Evolutionary conservation across 768 basidiomycete species (phyloP), one percentile per base, ranked within the genome.

Genomic region (Leccinum longicurvipes): DNA sequence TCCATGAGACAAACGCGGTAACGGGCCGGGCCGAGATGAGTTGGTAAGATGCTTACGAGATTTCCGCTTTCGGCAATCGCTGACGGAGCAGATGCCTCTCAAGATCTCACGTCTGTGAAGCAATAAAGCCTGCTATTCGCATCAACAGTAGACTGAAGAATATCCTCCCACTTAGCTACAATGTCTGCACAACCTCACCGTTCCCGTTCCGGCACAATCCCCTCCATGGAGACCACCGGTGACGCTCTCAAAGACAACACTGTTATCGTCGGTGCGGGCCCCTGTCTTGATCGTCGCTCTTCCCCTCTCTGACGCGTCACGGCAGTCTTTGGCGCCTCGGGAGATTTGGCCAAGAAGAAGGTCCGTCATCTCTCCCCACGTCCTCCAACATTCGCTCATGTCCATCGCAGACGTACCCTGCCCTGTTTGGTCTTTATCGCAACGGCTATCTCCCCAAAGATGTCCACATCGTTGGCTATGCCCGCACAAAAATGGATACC

Each of bases 291-390:
- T 54, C 58, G 45, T 50, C 56, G 12, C 24, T 11, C 24, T 11
- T 19, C 28, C 52, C 36, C 47, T 47, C 47, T 44, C 50, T 64
- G 55, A 64, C 34, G 47, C 34, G 7, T 34, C 50, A 1, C 36
- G 53, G 10, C 49, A 93, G 95, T 98, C 52, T 84, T 95, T 58
- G 96, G 96, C 54, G 96, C 96, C 3, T 95, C 93, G 54, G 96
- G 96, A 39, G 96, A 99, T 79, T 80, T 99, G 46, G 96, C 96
- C 60, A 96, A 97, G 87, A 99, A 99, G 79, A 99, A 99, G 84
- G 94, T 68, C 85, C 4, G 23, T 48, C 31, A n/a, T 42, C 29
- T 24, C n/a, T 2, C 34, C 15, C 62, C 19, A 49, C 47, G 24
- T 44, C 12, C 4, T 21, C 23, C 14, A 10, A 41, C 42, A 27